Percentiles rank a stretch among this genome's conserved stretches.
These are phyloP conservation scores for Dipteronia sinensis DNA, from an alignment of 345 rosid species.

Conservation along the genomic window DNA sequence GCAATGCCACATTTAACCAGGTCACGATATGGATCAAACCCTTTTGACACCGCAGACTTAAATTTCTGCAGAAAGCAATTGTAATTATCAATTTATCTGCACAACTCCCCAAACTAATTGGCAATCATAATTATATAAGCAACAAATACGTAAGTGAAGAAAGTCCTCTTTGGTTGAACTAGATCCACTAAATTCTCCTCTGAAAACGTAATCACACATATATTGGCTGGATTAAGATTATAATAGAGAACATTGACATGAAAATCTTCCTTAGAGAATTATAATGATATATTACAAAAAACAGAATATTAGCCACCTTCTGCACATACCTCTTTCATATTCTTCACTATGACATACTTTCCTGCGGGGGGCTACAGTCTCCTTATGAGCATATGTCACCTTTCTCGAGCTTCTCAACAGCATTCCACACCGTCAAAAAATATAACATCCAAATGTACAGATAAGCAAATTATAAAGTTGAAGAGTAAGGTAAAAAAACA, in stretches of 20 bases:
- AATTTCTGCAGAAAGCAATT: conserved; percentile 75
- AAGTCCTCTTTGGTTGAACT: conserved; percentile 91
- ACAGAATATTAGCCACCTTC: background rate
- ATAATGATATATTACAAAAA: background rate
- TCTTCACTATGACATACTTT: conserved; percentile 72
- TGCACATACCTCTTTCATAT: conserved; percentile 72
- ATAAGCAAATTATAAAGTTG: conserved; percentile 8
- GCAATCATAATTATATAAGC: background rate
- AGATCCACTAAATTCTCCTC: conserved; percentile 79
- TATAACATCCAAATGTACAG: background rate
- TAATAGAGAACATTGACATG: background rate
- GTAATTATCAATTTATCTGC: conserved; percentile 16
- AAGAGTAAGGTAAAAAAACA: background rate
- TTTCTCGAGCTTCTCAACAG: conserved; percentile 90
- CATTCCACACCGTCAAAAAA: conserved; percentile 74
- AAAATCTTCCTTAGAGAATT: background rate
- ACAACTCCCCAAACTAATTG: background rate
- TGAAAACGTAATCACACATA: conserved; percentile 94
- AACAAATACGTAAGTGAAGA: conserved; percentile 29
- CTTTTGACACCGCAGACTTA: conserved; percentile 67
- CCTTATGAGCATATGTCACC: conserved; percentile 84
- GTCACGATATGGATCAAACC: conserved; percentile 89
- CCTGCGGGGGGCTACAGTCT: conserved; percentile 94
- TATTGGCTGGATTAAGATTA: conserved; percentile 61
- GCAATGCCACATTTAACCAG: conserved; percentile 86